phyloP scores from a whole-genome alignment of 257 asterid genomes.

The Leonotis leonurus region DNA sequence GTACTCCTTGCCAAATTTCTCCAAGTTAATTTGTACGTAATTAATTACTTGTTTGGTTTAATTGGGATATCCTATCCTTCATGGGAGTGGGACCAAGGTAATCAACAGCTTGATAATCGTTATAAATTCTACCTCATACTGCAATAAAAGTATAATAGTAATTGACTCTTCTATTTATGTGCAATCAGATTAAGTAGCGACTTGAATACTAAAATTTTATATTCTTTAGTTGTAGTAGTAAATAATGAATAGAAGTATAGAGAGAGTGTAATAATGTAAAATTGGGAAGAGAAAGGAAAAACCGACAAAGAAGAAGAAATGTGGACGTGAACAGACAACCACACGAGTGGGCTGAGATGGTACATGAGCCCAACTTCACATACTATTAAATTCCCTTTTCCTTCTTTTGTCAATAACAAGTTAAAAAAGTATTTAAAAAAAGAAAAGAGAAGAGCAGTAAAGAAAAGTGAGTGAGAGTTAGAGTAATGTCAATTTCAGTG shows the following conservation, averaged over 20 bases:
- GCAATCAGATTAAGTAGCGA: too few species aligned
- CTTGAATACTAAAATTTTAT: too few species aligned
- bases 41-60: background rate
- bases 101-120: background rate
- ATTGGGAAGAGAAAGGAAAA: slow-evolving; percentile 6
- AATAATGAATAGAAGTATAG: too few species aligned
- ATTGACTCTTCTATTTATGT: too few species aligned
- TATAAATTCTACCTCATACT: background rate
- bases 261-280: background rate
- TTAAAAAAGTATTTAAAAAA: background rate
- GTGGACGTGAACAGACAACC: slow-evolving; percentile 14
- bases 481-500: slow-evolving; percentile 23
- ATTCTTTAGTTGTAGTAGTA: too few species aligned
- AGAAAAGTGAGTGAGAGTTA: background rate
- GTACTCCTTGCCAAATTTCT: background rate
- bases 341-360: slow-evolving; percentile 19
- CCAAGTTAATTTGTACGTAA: background rate
- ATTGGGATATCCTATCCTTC: background rate
- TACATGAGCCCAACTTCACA: background rate
- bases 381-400: background rate
- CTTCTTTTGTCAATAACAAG: background rate
- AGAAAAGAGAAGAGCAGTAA: background rate
- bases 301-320: slow-evolving; percentile 14
- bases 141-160: too few species aligned
- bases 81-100: background rate